Percentiles rank a stretch among this genome's conserved stretches.
Evolutionary conservation across 306 rosid genomes (phyloP).

Genomic region (Glycine tomentella): DNA sequence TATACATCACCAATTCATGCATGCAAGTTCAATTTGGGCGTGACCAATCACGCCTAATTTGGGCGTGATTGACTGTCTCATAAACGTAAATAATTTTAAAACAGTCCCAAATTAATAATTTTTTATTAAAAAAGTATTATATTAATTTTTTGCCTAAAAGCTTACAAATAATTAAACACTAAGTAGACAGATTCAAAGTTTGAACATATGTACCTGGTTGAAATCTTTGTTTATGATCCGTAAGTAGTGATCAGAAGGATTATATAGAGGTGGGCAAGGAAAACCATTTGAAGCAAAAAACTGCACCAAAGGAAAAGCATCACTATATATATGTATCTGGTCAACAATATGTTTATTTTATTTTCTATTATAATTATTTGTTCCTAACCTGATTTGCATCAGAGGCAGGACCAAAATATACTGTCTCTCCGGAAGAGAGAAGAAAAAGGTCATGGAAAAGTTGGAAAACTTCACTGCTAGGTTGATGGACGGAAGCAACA

Average conservation of each 20-base stretch:
- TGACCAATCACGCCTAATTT: too few relatives aligned
- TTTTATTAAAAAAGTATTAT: too few relatives aligned
- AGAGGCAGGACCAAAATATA: slow-evolving; percentile 39
- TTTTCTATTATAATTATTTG: too few relatives aligned
- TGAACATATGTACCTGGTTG: slow-evolving; percentile 48
- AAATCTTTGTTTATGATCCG: slow-evolving; percentile 67
- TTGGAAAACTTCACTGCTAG: slow-evolving; percentile 61
- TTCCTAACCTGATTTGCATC: slow-evolving; percentile 28
- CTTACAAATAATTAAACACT: background rate
- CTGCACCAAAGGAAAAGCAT: slow-evolving; percentile 34
- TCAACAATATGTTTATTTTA: too few relatives aligned
- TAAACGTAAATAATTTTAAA: too few relatives aligned
- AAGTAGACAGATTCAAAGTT: background rate
- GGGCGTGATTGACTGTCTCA: too few relatives aligned
- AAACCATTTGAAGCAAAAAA: slow-evolving; percentile 64
- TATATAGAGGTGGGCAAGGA: slow-evolving; percentile 56
- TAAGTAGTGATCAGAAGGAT: slow-evolving; percentile 55
- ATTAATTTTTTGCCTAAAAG: too few relatives aligned
- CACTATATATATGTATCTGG: background rate
- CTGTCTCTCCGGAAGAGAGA: slow-evolving; percentile 35
- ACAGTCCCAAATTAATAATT: too few relatives aligned
- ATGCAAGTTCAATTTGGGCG: too few relatives aligned
- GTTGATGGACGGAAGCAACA: slow-evolving; percentile 66
- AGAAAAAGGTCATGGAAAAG: slow-evolving; percentile 53
- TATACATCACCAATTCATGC: too few relatives aligned